Base-by-base conservation (phyloP, 179 eudicot genomes). In the Beta corolliflora region DNA sequence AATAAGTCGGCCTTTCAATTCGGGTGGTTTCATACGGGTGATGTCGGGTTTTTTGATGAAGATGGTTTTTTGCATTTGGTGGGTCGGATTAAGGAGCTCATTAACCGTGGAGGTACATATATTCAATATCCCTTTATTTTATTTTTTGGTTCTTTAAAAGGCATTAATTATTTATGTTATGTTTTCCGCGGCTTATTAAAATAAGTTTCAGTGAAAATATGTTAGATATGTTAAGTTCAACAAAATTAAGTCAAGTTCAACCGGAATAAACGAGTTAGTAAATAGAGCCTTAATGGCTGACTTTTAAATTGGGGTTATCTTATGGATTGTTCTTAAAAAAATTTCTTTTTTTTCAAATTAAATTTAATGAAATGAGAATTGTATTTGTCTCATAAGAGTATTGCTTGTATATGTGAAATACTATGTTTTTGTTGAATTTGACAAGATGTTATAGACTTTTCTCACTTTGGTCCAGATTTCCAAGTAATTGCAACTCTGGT, bases 21-120 rank as follows among this genome's bases (percentile, higher is more conserved):
- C 79, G 94, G 97, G 74, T 92, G 97, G 97, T 92, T 92, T 45
- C 97, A 92, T 66, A 92, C 97, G 2, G 97, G 97, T 36, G 97
- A 92, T 80, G 79, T 90, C 19, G 97, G 97, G 23, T 91, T 67
- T 79, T 83, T 92, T 25, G 94, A 92, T 69, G 86, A 88, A 19
- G 91, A 91, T 53, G 97, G 97, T 12, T 92, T 86, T 80, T 83
- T 92, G 86, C 94, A 90, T 86, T 85, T 91, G 71, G 97, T 92
- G 59, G 97, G 94, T 8, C 86, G 97, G 80, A 92, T 92, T 71
- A 92, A 92, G 90, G 97, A 92, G 88, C 87, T 92, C 79, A 89
- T 92, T 80, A 92, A 92, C 82, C 94, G 97, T 75, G 97, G 97
- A 92, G 97, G 97, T 92, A 91, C 41, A 36, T 53, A 46, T 44